Evolutionary conservation across 495 filamentous ascomycete genomes (phyloP).

Genomic region (Aspergillus avenaceus): DNA sequence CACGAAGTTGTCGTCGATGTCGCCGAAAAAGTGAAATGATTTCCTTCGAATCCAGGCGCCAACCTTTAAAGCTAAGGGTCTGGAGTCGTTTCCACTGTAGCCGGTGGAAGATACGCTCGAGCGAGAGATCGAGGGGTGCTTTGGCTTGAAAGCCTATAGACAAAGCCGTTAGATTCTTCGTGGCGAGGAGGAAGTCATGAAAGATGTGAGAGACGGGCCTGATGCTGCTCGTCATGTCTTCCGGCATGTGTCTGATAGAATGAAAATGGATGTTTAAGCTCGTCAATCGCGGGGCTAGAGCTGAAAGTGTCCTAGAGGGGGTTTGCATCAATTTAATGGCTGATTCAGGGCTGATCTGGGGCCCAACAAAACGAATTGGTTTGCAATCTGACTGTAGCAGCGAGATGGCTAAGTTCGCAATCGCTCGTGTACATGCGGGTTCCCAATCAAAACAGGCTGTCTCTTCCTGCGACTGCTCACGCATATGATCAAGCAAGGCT

Average conservation of each 20-base stretch:
- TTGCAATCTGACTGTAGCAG: conserved; percentile 51
- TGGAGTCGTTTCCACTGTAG: conserved; percentile 58
- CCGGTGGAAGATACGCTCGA: conserved; percentile 60
- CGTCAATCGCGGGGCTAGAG: conserved; percentile 53
- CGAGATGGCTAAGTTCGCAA: conserved; percentile 53
- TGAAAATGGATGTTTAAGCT: conserved; percentile 58
- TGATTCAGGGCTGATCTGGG: conserved; percentile 60
- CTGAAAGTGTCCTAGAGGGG: conserved; percentile 43
- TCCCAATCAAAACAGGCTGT: conserved; percentile 55
- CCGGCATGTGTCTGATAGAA: conserved; percentile 49
- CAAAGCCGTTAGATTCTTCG: conserved; percentile 57
- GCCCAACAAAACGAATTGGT: conserved; percentile 57
- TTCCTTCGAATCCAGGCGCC: conserved; percentile 57
- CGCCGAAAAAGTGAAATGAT: conserved; percentile 54
- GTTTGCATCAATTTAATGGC: conserved; percentile 46
- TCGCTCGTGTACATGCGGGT: conserved; percentile 58
- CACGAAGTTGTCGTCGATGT: conserved; percentile 52
- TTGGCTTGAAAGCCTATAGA: conserved; percentile 62
- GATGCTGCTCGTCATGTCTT: conserved; percentile 53
- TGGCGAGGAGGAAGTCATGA: conserved; percentile 52
- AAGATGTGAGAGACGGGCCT: conserved; percentile 51
- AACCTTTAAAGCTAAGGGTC: conserved; percentile 62
- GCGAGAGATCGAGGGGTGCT: conserved; percentile 49
- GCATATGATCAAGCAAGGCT: conserved; percentile 40
- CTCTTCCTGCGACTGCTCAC: conserved; percentile 18